Conservation (phyloP, 2,329 filamentous ascomycete genomes). For the Aspergillus pseudotamarii region DNA sequence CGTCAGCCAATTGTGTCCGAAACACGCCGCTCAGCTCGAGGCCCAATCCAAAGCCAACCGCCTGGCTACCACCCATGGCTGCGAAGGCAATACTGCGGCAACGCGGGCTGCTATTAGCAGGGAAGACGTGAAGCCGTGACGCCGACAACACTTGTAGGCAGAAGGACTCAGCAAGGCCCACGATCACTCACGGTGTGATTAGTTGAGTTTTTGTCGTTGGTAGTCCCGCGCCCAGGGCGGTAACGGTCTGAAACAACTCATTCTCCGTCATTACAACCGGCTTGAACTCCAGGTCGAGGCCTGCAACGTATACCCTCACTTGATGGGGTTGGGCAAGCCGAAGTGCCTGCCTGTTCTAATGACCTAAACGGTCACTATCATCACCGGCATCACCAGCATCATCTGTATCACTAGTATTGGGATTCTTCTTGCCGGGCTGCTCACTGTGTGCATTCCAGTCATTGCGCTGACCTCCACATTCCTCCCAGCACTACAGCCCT, state of each 20-base stretch:
- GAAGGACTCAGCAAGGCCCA: neutral
- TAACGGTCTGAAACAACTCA: neutral
- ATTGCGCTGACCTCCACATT: neutral
- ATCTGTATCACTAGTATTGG: neutral
- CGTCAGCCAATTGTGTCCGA: constrained; percentile 4
- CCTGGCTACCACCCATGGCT: neutral
- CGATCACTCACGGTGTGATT: fast-evolving
- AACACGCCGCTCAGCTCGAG: constrained; percentile 2
- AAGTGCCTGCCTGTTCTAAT: neutral
- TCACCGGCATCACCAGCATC: neutral
- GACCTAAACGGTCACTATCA: neutral
- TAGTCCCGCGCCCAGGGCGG: neutral
- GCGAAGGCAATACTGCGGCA: neutral
- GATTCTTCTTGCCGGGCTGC: neutral
- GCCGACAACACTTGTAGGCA: neutral
- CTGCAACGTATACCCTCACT: neutral
- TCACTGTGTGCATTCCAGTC: neutral
- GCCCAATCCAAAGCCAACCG: constrained; percentile 13
- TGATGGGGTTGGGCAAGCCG: no score
- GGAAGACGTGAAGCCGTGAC: neutral
- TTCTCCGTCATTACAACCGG: neutral
- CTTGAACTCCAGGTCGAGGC: no score
- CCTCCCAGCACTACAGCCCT: neutral
- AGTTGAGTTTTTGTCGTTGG: neutral
- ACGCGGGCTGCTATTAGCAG: neutral